A percentile compares a stretch with the other conserved stretches of the same genome.
phyloP scores from a whole-genome alignment of 2,329 filamentous ascomycete genomes.

The Fusarium sp. region DNA sequence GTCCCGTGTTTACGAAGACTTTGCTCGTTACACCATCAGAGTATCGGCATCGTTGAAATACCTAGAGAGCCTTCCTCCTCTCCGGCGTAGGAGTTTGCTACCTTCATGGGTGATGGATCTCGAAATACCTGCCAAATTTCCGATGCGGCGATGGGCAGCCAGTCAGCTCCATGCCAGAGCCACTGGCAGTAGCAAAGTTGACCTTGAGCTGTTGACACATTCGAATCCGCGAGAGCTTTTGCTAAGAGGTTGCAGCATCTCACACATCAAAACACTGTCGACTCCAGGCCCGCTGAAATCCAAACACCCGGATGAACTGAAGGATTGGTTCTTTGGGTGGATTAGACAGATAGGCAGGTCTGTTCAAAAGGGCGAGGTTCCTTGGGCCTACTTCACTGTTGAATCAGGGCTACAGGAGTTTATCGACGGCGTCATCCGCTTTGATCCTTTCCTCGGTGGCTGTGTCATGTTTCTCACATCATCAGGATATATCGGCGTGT shows the following conservation, averaged over 20 bases:
- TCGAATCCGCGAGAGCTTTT: constrained; percentile 10
- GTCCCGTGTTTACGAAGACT: constrained; percentile 21
- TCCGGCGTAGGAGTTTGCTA: constrained; percentile 6
- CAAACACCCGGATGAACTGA: constrained; percentile 7
- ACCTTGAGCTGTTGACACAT: constrained; percentile 13
- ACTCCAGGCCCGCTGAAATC: constrained; percentile 8
- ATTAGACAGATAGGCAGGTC: constrained; percentile 10
- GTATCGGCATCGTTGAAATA: constrained; percentile 25
- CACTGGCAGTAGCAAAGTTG: constrained; percentile 15
- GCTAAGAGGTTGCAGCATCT: constrained; percentile 7
- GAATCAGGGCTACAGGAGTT: constrained; percentile 22
- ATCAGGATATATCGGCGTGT: constrained; percentile 18
- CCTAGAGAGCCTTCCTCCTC: constrained; percentile 20
- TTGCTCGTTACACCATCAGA: constrained; percentile 17
- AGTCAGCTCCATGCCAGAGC: constrained; percentile 18
- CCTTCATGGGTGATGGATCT: constrained; percentile 31
- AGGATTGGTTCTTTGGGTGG: constrained; percentile 23
- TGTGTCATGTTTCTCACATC: constrained; percentile 19
- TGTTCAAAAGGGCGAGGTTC: constrained; percentile 6
- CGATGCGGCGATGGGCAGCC: constrained; percentile 22
- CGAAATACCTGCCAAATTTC: constrained; percentile 25
- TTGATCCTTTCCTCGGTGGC: constrained; percentile 23
- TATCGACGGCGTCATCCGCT: constrained; percentile 19
- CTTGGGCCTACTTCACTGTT: constrained; percentile 10
- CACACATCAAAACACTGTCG: constrained; percentile 14